These are phyloP conservation scores for Symbiodinium natans DNA, from an alignment of 73 alveolate genomes.

Conservation along the genomic window DNA sequence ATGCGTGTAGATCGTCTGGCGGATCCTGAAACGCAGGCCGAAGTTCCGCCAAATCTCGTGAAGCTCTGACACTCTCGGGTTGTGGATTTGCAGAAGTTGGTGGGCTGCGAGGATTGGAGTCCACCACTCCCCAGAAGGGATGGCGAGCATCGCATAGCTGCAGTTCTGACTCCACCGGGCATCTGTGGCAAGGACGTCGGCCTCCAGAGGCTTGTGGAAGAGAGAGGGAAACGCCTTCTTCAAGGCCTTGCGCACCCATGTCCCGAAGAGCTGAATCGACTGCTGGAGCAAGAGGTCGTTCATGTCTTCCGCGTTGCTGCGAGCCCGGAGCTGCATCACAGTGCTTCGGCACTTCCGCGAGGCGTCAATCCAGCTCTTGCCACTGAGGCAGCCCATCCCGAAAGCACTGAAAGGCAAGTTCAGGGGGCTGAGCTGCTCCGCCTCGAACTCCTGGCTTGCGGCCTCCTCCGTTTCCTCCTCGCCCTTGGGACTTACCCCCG, in stretches of 20 bases:
- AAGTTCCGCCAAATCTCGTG: background rate
- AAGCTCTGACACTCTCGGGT: background rate
- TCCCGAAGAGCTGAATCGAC: background rate
- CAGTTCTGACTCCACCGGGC: background rate
- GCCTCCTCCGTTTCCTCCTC: too few species aligned
- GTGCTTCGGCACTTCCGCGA: too few species aligned
- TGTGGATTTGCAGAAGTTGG: background rate
- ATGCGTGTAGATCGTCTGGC: background rate
- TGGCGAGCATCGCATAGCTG: background rate
- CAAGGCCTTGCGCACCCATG: background rate
- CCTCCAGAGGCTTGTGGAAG: background rate
- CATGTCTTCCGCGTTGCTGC: too few species aligned
- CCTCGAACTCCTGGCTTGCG: too few species aligned
- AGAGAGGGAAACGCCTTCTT: background rate
- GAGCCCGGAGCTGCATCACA: too few species aligned
- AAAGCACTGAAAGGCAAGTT: too few species aligned
- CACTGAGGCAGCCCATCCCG: background rate
- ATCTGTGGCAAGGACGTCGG: background rate
- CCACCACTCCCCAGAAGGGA: slow-evolving; percentile 10
- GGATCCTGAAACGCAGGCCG: background rate
- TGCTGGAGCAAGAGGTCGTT: background rate
- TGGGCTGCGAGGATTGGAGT: background rate
- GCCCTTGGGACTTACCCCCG: too few species aligned
- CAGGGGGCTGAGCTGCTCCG: too few species aligned
- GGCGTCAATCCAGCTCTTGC: background rate